A percentile compares a stretch with the other conserved stretches of the same genome.
phyloP scores from a whole-genome alignment of 306 rosid genomes.

The Carpinus fangiana region DNA sequence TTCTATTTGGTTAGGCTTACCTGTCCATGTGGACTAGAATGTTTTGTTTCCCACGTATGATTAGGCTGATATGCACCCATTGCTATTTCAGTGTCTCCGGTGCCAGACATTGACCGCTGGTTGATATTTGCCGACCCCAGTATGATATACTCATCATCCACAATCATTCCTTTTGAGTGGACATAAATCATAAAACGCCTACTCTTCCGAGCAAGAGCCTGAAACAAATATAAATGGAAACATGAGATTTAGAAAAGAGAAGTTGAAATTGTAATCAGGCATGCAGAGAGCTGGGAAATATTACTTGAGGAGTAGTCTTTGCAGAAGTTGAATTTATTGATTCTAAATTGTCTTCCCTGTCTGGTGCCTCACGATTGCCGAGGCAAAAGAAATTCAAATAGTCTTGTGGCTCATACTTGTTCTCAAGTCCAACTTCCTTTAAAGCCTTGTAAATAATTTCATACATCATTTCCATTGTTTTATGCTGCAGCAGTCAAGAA shows the following conservation, averaged over 20 bases:
- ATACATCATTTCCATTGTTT: conserved; percentile 98
- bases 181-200: conserved; percentile 90
- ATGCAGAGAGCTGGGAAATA: not conserved
- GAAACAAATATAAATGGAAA: not conserved
- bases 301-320: conserved; percentile 59
- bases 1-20: conserved; percentile 33
- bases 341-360: conserved; percentile 15
- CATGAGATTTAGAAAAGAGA: not conserved
- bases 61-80: conserved; percentile 88
- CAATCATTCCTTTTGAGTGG: conserved; percentile 95
- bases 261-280: not conserved
- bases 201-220: conserved; percentile 62
- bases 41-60: conserved; percentile 61
- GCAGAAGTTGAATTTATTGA: conserved; percentile 22
- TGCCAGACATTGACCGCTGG: conserved; percentile 84
- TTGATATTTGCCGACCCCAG: conserved; percentile 91
- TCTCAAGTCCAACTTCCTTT: conserved; percentile 70
- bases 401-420: conserved; percentile 70
- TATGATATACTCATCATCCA: conserved; percentile 90
- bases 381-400: conserved; percentile 95
- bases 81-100: conserved; percentile 92
- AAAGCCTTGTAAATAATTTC: conserved; percentile 69
- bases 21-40: conserved; percentile 69
- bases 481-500: conserved; percentile 50
- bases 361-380: conserved; percentile 74